Percentiles rank a stretch among this genome's conserved stretches.
These are phyloP conservation scores for Daphne laureola DNA, from an alignment of 441 rosid species.

Conservation along the genomic window DNA sequence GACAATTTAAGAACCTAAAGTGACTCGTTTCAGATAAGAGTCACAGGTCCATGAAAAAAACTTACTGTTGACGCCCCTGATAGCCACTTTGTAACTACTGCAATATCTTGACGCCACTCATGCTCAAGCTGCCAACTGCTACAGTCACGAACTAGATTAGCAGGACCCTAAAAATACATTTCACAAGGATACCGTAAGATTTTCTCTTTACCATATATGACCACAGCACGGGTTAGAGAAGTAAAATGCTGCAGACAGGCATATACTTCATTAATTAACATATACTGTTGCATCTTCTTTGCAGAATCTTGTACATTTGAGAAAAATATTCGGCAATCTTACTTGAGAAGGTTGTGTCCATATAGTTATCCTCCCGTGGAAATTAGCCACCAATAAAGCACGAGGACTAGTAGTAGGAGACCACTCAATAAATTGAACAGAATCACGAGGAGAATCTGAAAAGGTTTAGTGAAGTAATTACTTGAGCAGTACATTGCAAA, in stretches of 20 bases:
- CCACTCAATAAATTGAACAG: constrained; percentile 99
- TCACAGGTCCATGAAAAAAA: constrained; percentile 13
- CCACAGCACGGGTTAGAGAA: constrained; percentile 8
- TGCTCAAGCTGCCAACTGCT: constrained; percentile 96
- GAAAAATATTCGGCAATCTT: constrained; percentile 18
- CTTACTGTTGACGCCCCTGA: constrained; percentile 90
- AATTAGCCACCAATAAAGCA: constrained; percentile 89
- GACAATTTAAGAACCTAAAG: not conserved
- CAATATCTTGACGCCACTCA: constrained; percentile 98
- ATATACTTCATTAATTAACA: no score
- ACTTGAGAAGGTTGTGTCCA: constrained; percentile 98
- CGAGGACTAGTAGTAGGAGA: constrained; percentile 95
- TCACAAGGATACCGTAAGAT: no score
- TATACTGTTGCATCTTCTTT: no score
- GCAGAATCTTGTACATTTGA: no score
- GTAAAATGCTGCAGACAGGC: constrained; percentile 6
- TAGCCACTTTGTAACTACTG: constrained; percentile 96
- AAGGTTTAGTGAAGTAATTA: constrained; percentile 12
- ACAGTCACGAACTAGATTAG: constrained; percentile 82
- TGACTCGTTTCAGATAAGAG: constrained; percentile 7
- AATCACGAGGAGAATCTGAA: constrained; percentile 98
- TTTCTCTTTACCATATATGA: no score
- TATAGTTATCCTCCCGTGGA: constrained; percentile 92
- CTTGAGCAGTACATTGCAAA: no score
- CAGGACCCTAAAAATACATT: constrained; percentile 58